phyloP scores from a whole-genome alignment of 2,329 filamentous ascomycete species.

The Oidium heveae region DNA sequence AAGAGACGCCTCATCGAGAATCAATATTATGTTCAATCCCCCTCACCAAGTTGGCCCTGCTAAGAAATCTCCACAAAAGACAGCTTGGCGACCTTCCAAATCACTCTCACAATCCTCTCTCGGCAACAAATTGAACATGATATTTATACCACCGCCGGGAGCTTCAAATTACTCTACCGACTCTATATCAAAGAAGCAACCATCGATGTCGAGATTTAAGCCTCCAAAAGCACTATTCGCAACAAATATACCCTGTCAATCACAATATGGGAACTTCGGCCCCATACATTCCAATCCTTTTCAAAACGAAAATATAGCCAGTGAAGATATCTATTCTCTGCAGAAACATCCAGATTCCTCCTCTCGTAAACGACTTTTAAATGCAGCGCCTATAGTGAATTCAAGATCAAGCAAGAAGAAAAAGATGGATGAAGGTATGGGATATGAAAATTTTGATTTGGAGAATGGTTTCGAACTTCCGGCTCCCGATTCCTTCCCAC shows the following conservation, averaged over 20 bases:
- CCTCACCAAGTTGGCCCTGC: constrained; percentile 20
- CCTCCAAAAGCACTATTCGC: constrained; percentile 25
- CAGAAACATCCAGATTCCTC: constrained; percentile 6
- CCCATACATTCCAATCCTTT: constrained; percentile 13
- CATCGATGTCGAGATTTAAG: constrained; percentile 32
- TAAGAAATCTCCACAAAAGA: constrained; percentile 46
- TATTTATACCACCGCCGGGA: constrained; percentile 40
- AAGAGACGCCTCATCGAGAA: constrained; percentile 19
- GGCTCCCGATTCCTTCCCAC: constrained; percentile 37
- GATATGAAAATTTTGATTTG: constrained; percentile 1
- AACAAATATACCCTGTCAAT: constrained; percentile 9
- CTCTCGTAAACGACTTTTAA: constrained; percentile 38
- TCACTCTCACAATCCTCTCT: constrained; percentile 36
- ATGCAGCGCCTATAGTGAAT: constrained; percentile 50
- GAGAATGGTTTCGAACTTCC: constrained; percentile 13
- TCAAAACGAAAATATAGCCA: neutral
- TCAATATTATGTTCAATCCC: constrained; percentile 43
- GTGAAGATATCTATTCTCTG: neutral
- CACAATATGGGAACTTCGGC: constrained; percentile 8
- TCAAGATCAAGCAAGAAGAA: constrained; percentile 39
- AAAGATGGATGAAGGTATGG: constrained; percentile 31
- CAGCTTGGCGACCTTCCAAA: constrained; percentile 24
- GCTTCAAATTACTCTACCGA: constrained; percentile 31
- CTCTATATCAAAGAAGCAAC: constrained; percentile 41
- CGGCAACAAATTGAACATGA: constrained; percentile 37